Evolutionary conservation across 805 yeast genomes (phyloP), one percentile per base, ranked within the genome.

Genomic region (Spathaspora sp.): DNA sequence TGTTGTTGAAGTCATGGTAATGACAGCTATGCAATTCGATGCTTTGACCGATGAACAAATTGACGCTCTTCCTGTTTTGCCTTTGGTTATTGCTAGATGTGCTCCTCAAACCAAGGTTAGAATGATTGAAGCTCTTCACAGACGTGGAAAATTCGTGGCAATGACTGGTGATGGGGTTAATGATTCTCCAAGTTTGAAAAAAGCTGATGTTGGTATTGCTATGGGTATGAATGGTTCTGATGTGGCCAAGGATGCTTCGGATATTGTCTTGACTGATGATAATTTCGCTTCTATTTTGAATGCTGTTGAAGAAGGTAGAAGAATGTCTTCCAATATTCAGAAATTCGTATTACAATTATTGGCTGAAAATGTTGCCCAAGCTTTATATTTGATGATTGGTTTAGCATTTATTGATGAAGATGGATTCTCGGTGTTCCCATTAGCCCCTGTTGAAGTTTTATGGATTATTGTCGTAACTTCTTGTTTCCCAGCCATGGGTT

Each of bases 101-200:
- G 87, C 93, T 4, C 94, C 93, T 2, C 86, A 83, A 64, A 87
- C 92, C 19, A 87, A 87, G 65, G 93, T 87, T 16, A 76, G 90
- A 56, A 83, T 87, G 85, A 86, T 87, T 59, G 91, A 87, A 49
- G 92, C 93, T 0, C 76, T 55, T 73, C 83, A 63, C 77, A 65
- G 76, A 31, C 60, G 75, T 42, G 58, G 57, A 10, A 68, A 65
- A 52, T 83, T 67, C 77, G 85, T 68, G 47, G 93, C 93, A 17
- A 87, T 87, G 93, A 92, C 98, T 12, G 98, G 98, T 61, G 97
- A 91, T 70, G 97, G 97, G 69, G 97, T 92, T 14, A 91, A 91
- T 67, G 97, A 91, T 73, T 97, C 97, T 0, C 97, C 97, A 10
- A 96, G 97, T 9, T 77, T 92, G 61, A 91, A 91, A 63, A 77